A percentile compares a stretch with the other conserved stretches of the same genome.
phyloP scores from a whole-genome alignment of 169 alveolate genomes.

The Theileria annulata region DNA sequence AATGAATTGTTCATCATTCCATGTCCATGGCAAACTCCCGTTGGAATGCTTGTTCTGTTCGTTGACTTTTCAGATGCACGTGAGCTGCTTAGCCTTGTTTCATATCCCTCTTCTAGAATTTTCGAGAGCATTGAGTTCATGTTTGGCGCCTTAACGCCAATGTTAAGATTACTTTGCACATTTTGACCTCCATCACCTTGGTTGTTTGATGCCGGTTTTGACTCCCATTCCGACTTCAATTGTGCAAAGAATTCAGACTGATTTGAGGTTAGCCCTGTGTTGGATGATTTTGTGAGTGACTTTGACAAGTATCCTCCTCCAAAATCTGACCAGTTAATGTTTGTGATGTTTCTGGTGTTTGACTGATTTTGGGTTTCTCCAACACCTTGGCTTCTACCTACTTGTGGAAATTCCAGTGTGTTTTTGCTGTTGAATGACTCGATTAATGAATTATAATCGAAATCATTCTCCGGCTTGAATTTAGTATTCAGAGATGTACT shows the following conservation, averaged over 20 bases:
- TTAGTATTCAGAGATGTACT: not conserved
- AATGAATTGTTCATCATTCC: not conserved
- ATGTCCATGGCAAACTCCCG: not conserved
- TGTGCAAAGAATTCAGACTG: slow-evolving; percentile 1
- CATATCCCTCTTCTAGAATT: slow-evolving; percentile 6
- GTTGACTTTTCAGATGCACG: slow-evolving; percentile 15
- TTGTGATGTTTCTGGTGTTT: not conserved
- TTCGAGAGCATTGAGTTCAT: slow-evolving; percentile 5
- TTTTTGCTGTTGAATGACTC: not conserved
- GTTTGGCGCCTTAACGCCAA: not conserved
- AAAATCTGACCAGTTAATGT: slow-evolving; percentile 17
- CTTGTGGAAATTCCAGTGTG: not conserved
- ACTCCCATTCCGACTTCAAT: slow-evolving; percentile 14
- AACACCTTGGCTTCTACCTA: not conserved
- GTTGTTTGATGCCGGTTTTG: not conserved
- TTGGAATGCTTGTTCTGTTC: slow-evolving; percentile 1
- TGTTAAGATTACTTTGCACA: not conserved
- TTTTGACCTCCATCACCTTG: not conserved
- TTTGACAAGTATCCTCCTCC: not conserved
- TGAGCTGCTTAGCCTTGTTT: slow-evolving; percentile 10
- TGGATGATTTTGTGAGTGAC: not conserved
- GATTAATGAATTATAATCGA: not conserved
- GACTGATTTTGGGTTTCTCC: not conserved
- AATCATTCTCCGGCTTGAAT: not conserved
- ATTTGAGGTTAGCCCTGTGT: not conserved